phyloP scores from a whole-genome alignment of 148 eudicot species.

The Cornus suecica region DNA sequence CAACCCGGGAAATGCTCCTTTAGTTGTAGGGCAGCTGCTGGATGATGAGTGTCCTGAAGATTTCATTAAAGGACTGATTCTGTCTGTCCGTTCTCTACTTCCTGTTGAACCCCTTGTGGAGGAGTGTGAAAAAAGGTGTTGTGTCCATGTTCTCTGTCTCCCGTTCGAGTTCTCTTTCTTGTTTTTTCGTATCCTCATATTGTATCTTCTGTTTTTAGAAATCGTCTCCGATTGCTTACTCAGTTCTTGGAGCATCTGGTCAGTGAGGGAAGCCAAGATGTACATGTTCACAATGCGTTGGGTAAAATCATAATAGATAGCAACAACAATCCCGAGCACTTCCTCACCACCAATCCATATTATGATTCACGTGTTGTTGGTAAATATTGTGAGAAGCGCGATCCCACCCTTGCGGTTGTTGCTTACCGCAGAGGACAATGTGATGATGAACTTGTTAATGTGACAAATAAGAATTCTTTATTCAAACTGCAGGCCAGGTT shows the following conservation, averaged over 20 bases:
- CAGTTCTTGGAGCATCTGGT: slow-evolving; percentile 98
- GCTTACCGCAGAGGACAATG: slow-evolving; percentile 97
- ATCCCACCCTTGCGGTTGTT: slow-evolving; percentile 97
- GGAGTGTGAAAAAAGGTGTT: slow-evolving; percentile 75
- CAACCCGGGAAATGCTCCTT: slow-evolving; percentile 78
- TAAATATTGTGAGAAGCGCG: slow-evolving; percentile 97
- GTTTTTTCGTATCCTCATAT: slow-evolving; percentile 10
- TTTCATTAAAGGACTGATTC: slow-evolving; percentile 75
- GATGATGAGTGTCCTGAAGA: slow-evolving; percentile 95
- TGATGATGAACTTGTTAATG: slow-evolving; percentile 92
- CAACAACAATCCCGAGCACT: slow-evolving; percentile 95
- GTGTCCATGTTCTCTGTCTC: not conserved
- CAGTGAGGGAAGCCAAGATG: slow-evolving; percentile 97
- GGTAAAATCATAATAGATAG: slow-evolving; percentile 97
- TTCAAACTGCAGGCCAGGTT: slow-evolving; percentile 89
- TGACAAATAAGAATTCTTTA: slow-evolving; percentile 87
- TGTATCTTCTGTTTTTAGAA: slow-evolving; percentile 42
- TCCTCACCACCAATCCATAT: slow-evolving; percentile 90
- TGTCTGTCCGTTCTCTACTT: slow-evolving; percentile 78
- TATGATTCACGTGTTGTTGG: slow-evolving; percentile 99
- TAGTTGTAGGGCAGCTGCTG: slow-evolving; percentile 83
- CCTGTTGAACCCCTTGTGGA: slow-evolving; percentile 77
- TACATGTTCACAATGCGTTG: slow-evolving; percentile 95
- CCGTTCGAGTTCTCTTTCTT: not conserved
- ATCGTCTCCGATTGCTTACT: slow-evolving; percentile 89